Conservation (phyloP, 306 rosid genomes). For the Gastrolobium bilobum region DNA sequence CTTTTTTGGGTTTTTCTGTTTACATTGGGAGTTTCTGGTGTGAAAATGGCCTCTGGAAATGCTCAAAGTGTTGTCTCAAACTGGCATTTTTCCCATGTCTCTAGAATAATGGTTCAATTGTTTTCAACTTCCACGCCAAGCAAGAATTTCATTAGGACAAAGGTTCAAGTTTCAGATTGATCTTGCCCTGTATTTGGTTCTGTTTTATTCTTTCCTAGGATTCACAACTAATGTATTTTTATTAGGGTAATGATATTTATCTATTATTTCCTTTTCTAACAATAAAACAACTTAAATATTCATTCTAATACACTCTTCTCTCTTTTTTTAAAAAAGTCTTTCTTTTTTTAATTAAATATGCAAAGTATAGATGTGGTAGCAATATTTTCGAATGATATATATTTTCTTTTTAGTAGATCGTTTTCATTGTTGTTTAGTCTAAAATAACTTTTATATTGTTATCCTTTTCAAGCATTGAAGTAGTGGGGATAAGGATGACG, state of each 20-base stretch:
- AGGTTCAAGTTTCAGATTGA: not conserved
- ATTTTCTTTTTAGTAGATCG: not conserved
- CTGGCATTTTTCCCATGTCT: conserved; percentile 4
- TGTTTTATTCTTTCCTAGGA: not conserved
- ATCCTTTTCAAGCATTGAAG: conserved; percentile 29
- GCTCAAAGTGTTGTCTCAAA: not conserved
- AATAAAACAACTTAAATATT: too few species aligned
- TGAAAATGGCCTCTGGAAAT: conserved; percentile 20
- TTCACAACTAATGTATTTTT: not conserved
- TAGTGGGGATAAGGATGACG: conserved; percentile 36
- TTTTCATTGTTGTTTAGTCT: not conserved
- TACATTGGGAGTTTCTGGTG: not conserved
- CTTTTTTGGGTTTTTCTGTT: conserved; percentile 9
- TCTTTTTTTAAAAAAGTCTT: too few species aligned
- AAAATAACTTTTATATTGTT: not conserved
- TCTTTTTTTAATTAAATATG: not conserved
- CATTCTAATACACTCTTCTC: not conserved
- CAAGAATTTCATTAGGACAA: not conserved
- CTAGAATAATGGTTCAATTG: not conserved
- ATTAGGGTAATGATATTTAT: not conserved
- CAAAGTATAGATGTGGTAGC: not conserved
- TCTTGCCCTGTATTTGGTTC: not conserved
- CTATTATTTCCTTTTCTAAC: too few species aligned
- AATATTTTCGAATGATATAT: not conserved
- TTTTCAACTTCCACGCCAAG: not conserved